Evolutionary conservation across 257 asterid genomes (phyloP), one percentile per base, ranked within the genome.

Genomic region (Gentiana macrophylla): DNA sequence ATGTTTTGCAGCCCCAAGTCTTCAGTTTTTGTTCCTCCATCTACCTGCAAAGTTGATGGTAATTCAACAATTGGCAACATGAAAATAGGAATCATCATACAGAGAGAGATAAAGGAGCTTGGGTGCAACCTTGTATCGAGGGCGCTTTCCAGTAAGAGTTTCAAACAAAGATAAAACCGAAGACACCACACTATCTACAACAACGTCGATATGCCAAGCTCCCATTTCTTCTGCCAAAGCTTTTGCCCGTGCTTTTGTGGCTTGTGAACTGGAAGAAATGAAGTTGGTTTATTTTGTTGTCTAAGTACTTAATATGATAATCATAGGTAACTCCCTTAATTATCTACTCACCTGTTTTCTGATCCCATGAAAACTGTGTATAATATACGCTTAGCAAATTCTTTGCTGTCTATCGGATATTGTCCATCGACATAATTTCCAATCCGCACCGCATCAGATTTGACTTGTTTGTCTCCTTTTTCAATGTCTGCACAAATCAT

Each of bases 351-450:
- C 96, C 98, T 91, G 63, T 87, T 91, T 73, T 87, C 98, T 61
- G 98, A 66, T 70, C 95, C 98, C 95, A 86, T 82, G 67, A 75
- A 91, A 66, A 91, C 89, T 24, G 96, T 91, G 73, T 91, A 91
- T 70, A 86, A 91, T 45, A 91, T 68, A 65, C 98, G 95, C 56
- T 72, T 78, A 24, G 98, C 96, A 15, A 91, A 84, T 79, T 91
- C 98, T 77, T 77, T 80, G 77, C 89, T 79, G 81, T 91, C 94
- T 2, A 70, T 79, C 52, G 98, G 98, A 74, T 78, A 78, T 45
- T 82, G 76, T 56, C 90, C 96, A 60, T 81, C 80, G 50, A 79
- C 48, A 63, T 91, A 91, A 61, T 71, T 82, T 68, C 98, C 98
- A 57, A 91, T 79, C 68, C 96, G 77, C 48, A 79, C 72, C 61